These are phyloP conservation scores for Spatholobus suberectus DNA, from an alignment of 306 rosid genomes.

Conservation along the genomic window DNA sequence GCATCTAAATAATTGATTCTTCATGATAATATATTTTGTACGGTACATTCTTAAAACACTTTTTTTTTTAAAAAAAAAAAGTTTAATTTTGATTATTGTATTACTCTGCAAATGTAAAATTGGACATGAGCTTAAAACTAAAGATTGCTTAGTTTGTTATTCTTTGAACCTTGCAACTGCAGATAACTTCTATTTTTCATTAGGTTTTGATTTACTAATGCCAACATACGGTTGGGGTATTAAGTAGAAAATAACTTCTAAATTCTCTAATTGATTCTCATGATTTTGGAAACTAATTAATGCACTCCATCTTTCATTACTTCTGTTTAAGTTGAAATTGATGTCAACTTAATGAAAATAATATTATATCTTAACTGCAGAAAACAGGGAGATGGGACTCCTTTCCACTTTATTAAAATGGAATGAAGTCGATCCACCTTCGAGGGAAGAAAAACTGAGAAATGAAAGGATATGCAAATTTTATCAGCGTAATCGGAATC, in stretches of 20 bases:
- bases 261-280: not conserved
- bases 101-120: constrained; percentile 25
- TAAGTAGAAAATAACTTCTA: constrained; percentile 8
- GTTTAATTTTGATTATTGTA: not conserved
- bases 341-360: constrained; percentile 25
- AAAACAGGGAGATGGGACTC: constrained; percentile 72
- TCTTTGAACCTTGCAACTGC: not conserved
- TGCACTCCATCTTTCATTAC: not conserved
- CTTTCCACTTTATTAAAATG: constrained; percentile 72
- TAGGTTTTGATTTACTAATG: not conserved
- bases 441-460: constrained; percentile 76
- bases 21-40: not conserved
- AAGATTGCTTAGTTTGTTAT: not conserved
- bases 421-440: constrained; percentile 79
- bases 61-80: no score
- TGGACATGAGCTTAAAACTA: not conserved
- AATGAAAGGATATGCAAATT: constrained; percentile 77
- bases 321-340: constrained; percentile 7
- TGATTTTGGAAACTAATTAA: not conserved
- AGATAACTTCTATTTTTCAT: not conserved
- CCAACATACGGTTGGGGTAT: not conserved
- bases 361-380: constrained; percentile 37
- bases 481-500: constrained; percentile 80
- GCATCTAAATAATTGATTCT: not conserved
- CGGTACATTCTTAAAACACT: not conserved